Evolutionary conservation across 768 basidiomycete genomes (phyloP), one percentile per base, ranked within the genome.

Genomic region (Sporobolomyces pararoseus): DNA sequence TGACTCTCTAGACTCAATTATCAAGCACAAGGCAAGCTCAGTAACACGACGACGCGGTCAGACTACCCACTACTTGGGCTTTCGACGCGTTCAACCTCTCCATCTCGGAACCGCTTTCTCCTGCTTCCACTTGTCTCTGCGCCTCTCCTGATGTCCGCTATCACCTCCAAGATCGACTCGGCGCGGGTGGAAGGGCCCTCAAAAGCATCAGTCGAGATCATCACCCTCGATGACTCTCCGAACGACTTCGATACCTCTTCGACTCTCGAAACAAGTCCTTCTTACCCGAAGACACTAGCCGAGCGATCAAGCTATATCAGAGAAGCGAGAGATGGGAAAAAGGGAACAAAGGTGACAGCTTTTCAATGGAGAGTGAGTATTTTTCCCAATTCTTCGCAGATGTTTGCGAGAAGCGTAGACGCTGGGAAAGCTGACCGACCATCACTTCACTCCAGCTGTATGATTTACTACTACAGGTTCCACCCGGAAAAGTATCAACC

Each of bases 401-500:
- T 25, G 27, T 12, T 60, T 39, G 9, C 39, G 39, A n/a, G n/a
- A n/a, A n/a, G n/a, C n/a, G n/a, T n/a, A n/a, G n/a, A n/a, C n/a
- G n/a, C n/a, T n/a, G n/a, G n/a, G n/a, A n/a, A n/a, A n/a, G n/a
- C n/a, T n/a, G n/a, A n/a, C n/a, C n/a, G n/a, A n/a, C n/a, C n/a
- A n/a, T n/a, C 39, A 9, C 17, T 42, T 17, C 39, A 9, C 39
- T 42, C 9, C 29, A 72, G 71, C 59, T 73, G 5, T 69, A 73
- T 57, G 67, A 76, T 53, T 32, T 66, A 27, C 50, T 74, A 13
- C 13, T 65, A 19, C 52, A 57, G 14, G 53, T 76, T 29, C 75
- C 75, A 2, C 7, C 57, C 3, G 75, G 75, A 14, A 57, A 58
- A 50, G 71, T 76, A 27, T 54, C 73, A 14, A 76, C 75, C 3